A percentile compares a stretch with the other conserved stretches of the same genome.
Evolutionary conservation across 768 basidiomycete genomes (phyloP).

Genomic region (Tricholoma flavovirens): DNA sequence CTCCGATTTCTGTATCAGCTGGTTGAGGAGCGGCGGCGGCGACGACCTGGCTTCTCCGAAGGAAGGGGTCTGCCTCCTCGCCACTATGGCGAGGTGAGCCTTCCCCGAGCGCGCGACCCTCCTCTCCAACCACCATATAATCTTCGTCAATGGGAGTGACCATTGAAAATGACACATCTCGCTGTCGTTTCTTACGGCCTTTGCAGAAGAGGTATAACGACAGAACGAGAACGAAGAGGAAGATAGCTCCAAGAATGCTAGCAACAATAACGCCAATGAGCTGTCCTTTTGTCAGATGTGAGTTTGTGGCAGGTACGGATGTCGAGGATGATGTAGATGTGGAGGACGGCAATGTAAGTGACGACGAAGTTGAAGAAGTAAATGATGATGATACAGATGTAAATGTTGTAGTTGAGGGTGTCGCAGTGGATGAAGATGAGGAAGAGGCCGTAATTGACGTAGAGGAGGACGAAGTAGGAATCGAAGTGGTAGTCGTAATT

Average conservation of each 20-base stretch:
- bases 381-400: conserved; percentile 20
- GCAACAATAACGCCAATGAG: conserved; percentile 56
- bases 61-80: conserved; percentile 64
- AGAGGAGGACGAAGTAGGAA: conserved; percentile 15
- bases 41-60: conserved; percentile 29
- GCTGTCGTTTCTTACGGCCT: conserved; percentile 37
- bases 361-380: conserved; percentile 20
- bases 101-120: conserved; percentile 44
- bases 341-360: conserved; percentile 14
- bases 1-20: conserved; percentile 16
- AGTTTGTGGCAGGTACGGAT: conserved; percentile 16
- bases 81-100: conserved; percentile 66
- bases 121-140: conserved; percentile 34
- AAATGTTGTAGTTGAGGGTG: conserved; percentile 25
- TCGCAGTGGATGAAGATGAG: conserved; percentile 24
- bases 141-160: conserved; percentile 28
- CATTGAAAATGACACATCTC: conserved; percentile 23
- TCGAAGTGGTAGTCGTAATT: conserved; percentile 21
- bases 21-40: conserved; percentile 4
- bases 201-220: conserved; percentile 42
- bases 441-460: conserved; percentile 8
- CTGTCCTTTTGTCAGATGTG: conserved; percentile 30
- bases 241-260: conserved; percentile 52
- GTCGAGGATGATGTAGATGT: conserved; percentile 26
- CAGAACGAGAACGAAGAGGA: conserved; percentile 48